A percentile compares a stretch with the other conserved stretches of the same genome.
These are phyloP conservation scores for Scalesia atractyloides DNA, from an alignment of 129 eudicot species.

Conservation along the genomic window DNA sequence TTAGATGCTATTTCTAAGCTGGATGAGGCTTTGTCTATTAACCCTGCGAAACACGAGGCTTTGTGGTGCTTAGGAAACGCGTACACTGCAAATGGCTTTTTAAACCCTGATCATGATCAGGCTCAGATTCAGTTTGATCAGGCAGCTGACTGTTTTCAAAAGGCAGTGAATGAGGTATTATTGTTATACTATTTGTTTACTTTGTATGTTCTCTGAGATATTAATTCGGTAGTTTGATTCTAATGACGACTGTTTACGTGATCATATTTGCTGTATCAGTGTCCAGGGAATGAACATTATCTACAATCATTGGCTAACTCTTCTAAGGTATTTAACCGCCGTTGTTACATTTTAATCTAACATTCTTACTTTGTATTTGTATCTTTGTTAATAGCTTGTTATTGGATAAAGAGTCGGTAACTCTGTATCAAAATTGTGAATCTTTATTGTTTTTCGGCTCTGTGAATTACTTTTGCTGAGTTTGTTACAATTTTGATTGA, in stretches of 20 bases:
- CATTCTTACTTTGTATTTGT: background rate
- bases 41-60: slow-evolving; percentile 57
- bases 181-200: background rate
- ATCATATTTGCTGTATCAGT: slow-evolving; percentile 35
- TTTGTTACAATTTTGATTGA: background rate
- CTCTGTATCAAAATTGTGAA: background rate
- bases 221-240: too few relatives aligned
- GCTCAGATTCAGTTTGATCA: slow-evolving; percentile 46
- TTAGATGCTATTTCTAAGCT: slow-evolving; percentile 55
- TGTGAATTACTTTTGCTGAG: background rate
- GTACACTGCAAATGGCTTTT: slow-evolving; percentile 47
- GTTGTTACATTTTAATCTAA: background rate
- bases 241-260: too few relatives aligned
- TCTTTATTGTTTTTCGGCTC: background rate
- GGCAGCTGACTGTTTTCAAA: slow-evolving; percentile 49
- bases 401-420: background rate
- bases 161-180: slow-evolving; percentile 58
- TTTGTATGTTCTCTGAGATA: background rate
- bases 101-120: slow-evolving; percentile 46
- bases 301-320: slow-evolving; percentile 46
- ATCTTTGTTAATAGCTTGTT: background rate
- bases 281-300: slow-evolving; percentile 55
- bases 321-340: slow-evolving; percentile 38
- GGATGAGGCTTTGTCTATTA: slow-evolving; percentile 56
- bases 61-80: slow-evolving; percentile 69